Evolutionary conservation across 1,284 basidiomycete genomes (phyloP), one percentile per base, ranked within the genome.

Genomic region (Mycena sp.): DNA sequence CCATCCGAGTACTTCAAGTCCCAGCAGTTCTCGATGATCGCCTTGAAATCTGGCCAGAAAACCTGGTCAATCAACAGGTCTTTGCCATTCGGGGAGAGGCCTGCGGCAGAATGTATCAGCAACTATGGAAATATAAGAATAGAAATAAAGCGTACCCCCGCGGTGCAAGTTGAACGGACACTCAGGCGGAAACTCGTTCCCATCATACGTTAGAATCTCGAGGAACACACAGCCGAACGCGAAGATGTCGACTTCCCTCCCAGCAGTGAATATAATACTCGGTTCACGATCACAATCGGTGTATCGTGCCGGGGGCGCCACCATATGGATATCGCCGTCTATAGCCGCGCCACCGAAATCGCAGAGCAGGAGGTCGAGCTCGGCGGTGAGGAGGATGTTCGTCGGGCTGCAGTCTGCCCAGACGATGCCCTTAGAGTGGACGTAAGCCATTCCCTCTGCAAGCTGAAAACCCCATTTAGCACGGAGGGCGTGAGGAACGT

Each of bases 211-310:
- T 21, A 57, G 32, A 48, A 57, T 45, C 32, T 57, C 43, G 10
- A 57, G 45, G 21, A 57, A 45, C 11, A 57, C 54, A 28, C 54
- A 57, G 19, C 54, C 54, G 21, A 57, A 57, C 21, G 44, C 54
- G 21, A 25, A 57, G 1, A 46, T 55, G 35, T 53, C 6, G 26
- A 10, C 4, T 17, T 23, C 21, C 32, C 3, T 37, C 23, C 40
- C 6, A 17, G 19, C 10, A 41, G 17, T 3, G 37, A 6, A 9
- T 3, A 28, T 3, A n/a, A n/a, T n/a, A n/a, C n/a, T n/a, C n/a
- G n/a, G n/a, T n/a, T n/a, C n/a, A n/a, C n/a, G n/a, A n/a, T n/a
- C n/a, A n/a, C n/a, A n/a, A n/a, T n/a, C n/a, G n/a, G n/a, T n/a
- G n/a, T n/a, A n/a, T n/a, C n/a, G n/a, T n/a, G n/a, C n/a, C n/a